Conservation (phyloP, 140 eudicot genomes). For the Stevia rebaudiana region DNA sequence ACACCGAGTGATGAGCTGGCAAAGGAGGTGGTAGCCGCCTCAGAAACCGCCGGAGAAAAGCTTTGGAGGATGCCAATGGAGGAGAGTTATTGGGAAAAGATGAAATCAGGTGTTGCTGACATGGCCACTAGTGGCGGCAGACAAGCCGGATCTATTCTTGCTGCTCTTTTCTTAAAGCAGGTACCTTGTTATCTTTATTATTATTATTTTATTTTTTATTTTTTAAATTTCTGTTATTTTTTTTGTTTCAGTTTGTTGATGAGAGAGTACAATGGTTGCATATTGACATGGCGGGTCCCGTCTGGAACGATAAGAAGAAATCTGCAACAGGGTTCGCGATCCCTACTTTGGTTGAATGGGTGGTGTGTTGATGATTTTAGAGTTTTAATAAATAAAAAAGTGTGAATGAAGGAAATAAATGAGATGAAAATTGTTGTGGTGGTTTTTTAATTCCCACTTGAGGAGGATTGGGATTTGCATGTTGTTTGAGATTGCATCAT, state of each 20-base stretch:
- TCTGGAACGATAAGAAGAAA: constrained; percentile 85
- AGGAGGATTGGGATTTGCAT: neutral
- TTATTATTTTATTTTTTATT: too few relatives aligned
- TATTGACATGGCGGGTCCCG: constrained; percentile 96
- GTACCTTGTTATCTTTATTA: too few relatives aligned
- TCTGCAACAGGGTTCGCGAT: constrained; percentile 76
- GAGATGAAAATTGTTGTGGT: too few relatives aligned
- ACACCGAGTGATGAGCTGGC: constrained; percentile 88
- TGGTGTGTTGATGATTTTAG: constrained; percentile 26
- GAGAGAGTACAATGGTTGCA: constrained; percentile 97
- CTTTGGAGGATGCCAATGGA: constrained; percentile 45
- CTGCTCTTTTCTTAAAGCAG: constrained; percentile 62
- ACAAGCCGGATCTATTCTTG: constrained; percentile 60
- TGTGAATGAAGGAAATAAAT: neutral
- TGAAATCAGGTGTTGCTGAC: constrained; percentile 93
- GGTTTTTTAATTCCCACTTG: neutral
- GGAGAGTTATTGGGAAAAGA: constrained; percentile 78
- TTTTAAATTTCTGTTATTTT: too few relatives aligned
- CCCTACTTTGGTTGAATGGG: constrained; percentile 88
- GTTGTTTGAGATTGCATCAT: too few relatives aligned
- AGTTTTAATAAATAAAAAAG: neutral
- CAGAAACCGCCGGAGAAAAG: constrained; percentile 76
- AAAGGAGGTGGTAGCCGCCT: constrained; percentile 75
- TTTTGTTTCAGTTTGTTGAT: constrained; percentile 70
- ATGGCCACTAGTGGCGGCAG: constrained; percentile 64